A percentile compares a stretch with the other conserved stretches of the same genome.
phyloP scores from a whole-genome alignment of 176 grass and related monocot genomes.

The Pontederia crassipes region DNA sequence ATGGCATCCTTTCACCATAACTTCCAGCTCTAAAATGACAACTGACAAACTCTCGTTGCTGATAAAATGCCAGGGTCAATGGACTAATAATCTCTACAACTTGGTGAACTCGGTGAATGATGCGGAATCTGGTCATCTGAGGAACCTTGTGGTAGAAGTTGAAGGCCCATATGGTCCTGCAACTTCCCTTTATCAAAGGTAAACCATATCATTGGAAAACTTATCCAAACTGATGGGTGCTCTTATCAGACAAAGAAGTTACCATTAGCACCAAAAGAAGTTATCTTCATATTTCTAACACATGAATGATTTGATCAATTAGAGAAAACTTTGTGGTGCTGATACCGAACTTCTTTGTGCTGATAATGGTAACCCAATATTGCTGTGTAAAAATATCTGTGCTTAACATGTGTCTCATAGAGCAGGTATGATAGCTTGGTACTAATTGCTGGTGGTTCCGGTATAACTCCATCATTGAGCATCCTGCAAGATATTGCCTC shows the following conservation, averaged over 20 bases:
- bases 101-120: conserved; percentile 14
- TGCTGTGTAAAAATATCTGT: too few relatives aligned
- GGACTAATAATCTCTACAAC: conserved; percentile 28
- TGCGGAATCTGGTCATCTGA: conserved; percentile 2
- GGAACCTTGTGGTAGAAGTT: conserved; percentile 11
- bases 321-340: neutral
- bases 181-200: conserved; percentile 22
- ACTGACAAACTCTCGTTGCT: conserved; percentile 21
- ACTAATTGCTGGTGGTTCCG: conserved; percentile 36
- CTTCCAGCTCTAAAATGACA: conserved; percentile 27
- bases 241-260: neutral
- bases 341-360: neutral
- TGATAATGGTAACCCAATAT: neutral
- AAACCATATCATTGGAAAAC: neutral
- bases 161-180: conserved; percentile 33
- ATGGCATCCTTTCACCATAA: conserved; percentile 47
- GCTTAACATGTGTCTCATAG: neutral
- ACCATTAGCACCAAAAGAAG: too few relatives aligned
- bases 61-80: conserved; percentile 34
- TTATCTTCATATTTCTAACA: too few relatives aligned
- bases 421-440: conserved; percentile 36
- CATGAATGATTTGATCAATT: too few relatives aligned
- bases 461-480: conserved; percentile 43
- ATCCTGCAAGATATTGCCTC: conserved; percentile 35
- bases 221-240: neutral